phyloP scores from a whole-genome alignment of 176 grass and related monocot genomes.

The Olyra latifolia region DNA sequence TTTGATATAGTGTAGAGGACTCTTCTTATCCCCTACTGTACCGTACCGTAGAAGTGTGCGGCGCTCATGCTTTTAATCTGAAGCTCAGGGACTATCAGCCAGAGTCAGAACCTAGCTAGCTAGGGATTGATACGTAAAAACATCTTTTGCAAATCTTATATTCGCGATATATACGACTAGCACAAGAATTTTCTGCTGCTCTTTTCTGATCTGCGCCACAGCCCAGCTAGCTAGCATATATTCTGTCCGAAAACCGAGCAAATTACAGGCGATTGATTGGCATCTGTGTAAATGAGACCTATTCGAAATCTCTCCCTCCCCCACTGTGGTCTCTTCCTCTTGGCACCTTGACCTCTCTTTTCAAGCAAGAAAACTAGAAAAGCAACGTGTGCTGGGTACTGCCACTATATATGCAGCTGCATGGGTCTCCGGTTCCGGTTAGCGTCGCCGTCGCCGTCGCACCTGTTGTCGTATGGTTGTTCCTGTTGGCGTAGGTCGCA shows the following conservation, averaged over 20 bases:
- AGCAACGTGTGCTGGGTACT: neutral
- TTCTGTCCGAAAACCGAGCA: neutral
- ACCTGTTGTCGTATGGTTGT: constrained; percentile 22
- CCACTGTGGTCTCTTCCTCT: constrained; percentile 25
- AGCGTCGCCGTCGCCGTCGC: constrained; percentile 23
- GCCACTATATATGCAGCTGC: neutral
- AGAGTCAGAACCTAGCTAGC: neutral
- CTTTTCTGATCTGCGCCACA: neutral
- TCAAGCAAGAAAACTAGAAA: neutral
- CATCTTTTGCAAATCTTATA: constrained; percentile 17
- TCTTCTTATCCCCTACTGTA: too few relatives aligned
- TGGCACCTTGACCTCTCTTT: neutral
- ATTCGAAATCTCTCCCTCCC: neutral
- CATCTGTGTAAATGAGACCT: constrained; percentile 27
- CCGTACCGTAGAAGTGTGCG: too few relatives aligned
- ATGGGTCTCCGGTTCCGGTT: neutral
- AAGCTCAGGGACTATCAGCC: neutral
- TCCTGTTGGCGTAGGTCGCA: constrained; percentile 36
- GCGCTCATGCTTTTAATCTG: too few relatives aligned
- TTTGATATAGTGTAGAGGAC: too few relatives aligned
- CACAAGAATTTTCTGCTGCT: neutral
- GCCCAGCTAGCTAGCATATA: constrained; percentile 9
- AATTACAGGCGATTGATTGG: neutral
- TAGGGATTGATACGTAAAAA: neutral
- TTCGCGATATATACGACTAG: neutral